Evolutionary conservation across 129 eudicot species (phyloP), one percentile per base, ranked within the genome.

Genomic region (Pittosporum tobira): DNA sequence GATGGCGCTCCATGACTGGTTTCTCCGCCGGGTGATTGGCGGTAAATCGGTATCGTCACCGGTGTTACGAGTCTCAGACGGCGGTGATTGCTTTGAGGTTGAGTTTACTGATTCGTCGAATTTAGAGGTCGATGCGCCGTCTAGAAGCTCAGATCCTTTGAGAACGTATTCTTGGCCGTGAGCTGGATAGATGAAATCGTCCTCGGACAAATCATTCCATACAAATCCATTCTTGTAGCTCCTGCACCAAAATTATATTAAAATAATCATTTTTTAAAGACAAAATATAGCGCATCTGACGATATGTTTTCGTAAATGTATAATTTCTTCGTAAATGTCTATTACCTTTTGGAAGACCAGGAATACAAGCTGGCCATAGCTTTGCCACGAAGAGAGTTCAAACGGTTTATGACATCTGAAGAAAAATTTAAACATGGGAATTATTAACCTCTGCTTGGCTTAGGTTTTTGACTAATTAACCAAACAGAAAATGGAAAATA

Each of bases 341-440:
- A n/a, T n/a, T n/a, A 86, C 95, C 98, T 51, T 73, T 90, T 90
- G 26, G 84, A 80, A 37, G 98, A 85, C 98, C 98, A 90, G 9
- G 96, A 84, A 59, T 88, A 88, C 76, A 76, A 44, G n/a, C 71
- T 58, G 12, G 88, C 85, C 91, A 88, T 84, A 65, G 91, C 84
- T 68, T 88, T 84, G 18, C 96, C 96, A 13, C 96, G 90, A 34
- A 88, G 93, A 27, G 74, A 54, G 70, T 77, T 84, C 46, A 88
- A 62, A 0, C 96, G 89, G 65, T 61, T 61, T 48, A 88, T 77
- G 30, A 81, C 88, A 78, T 85, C 94, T 84, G 64, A 18, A 38
- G 2, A 11, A 29, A 57, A 2, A 22, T 18, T 30, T 15, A 18
- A 0, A 21, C 18, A 2, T 30, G 34, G 3, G 38, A 7, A 60